Evolutionary conservation across 305 asterid genomes (phyloP), one percentile per base, ranked within the genome.

Genomic region (Plantago rigida): DNA sequence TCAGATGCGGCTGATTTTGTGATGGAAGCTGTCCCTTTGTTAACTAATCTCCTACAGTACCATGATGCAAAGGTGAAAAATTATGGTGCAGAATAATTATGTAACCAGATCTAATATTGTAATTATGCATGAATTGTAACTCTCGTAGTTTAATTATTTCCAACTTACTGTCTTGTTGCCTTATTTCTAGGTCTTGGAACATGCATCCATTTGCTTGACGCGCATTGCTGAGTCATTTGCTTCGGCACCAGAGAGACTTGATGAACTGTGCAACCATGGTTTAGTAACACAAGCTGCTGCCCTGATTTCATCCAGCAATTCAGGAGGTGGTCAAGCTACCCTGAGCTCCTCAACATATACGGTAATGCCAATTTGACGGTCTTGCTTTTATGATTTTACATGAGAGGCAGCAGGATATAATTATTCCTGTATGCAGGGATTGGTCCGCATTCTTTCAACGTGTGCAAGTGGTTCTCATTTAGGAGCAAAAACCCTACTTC

Each of bases 211-310:
- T 64, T 89, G 99, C 78, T 73, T 93, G 84, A 89, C 99, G 0
- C 85, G 97, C 69, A 93, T 93, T 74, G 96, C 99, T 3, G 99
- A 93, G 81, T 84, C 99, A 51, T 93, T 93, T 81, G 87, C 97
- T 52, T 81, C 95, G 10, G 81, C 92, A 12, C 87, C 97, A 0
- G 97, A 93, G 62, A 89, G 82, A 83, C 92, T 93, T 44, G 99
- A 89, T 70, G 94, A 85, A 62, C 90, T 93, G 60, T 87, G 96
- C 76, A 82, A 89, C 70, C 97, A 89, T 58, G 99, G 99, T 72
- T 89, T 93, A 46, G 93, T 93, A 56, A 81, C 94, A n/a, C 96
- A 87, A 78, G 96, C 94, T 62, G 93, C 97, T 47, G 60, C 99
- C 11, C 84, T 93, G 56, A 79, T 93, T 79, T 89, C 97, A 63